Conservation (phyloP, 2,329 filamentous ascomycete genomes). For the Exophiala oligosperma region DNA sequence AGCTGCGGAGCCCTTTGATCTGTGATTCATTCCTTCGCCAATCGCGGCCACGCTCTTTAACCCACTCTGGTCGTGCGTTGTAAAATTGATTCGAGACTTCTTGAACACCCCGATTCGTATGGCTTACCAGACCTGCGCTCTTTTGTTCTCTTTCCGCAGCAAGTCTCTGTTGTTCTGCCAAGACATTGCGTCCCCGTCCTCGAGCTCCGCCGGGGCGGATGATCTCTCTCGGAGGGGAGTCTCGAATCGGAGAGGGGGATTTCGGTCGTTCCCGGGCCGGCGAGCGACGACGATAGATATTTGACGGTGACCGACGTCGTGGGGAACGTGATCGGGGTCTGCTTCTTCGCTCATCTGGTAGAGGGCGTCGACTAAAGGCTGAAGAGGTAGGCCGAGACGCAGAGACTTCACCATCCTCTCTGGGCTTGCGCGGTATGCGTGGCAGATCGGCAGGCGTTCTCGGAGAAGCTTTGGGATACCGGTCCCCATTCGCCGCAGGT, state of each 20-base stretch:
- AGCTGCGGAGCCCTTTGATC: slow-evolving; percentile 89
- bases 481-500: slow-evolving; percentile 5
- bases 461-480: slow-evolving; percentile 12
- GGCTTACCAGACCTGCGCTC: slow-evolving; percentile 28
- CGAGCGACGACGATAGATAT: slow-evolving; percentile 30
- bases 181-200: slow-evolving; percentile 43
- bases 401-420: slow-evolving; percentile 28
- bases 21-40: slow-evolving; percentile 93
- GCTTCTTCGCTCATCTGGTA: slow-evolving; percentile 33
- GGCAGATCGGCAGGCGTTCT: slow-evolving; percentile 24
- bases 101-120: slow-evolving; percentile 61
- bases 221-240: slow-evolving; percentile 42
- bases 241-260: slow-evolving; percentile 43
- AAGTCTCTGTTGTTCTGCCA: slow-evolving; percentile 41
- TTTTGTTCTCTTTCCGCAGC: slow-evolving; percentile 41
- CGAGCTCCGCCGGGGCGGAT: slow-evolving; percentile 50
- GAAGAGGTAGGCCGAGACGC: slow-evolving; percentile 18
- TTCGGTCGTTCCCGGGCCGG: slow-evolving; percentile 37
- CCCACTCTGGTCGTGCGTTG: slow-evolving; percentile 91
- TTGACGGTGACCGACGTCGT: slow-evolving; percentile 24
- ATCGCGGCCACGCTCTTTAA: slow-evolving; percentile 84
- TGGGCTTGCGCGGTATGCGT: slow-evolving; percentile 22
- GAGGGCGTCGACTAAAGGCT: slow-evolving; percentile 25
- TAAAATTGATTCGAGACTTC: slow-evolving; percentile 93
- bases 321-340: slow-evolving; percentile 27